phyloP scores from a whole-genome alignment of 805 yeast species.

The Wickerhamiella cacticola region DNA sequence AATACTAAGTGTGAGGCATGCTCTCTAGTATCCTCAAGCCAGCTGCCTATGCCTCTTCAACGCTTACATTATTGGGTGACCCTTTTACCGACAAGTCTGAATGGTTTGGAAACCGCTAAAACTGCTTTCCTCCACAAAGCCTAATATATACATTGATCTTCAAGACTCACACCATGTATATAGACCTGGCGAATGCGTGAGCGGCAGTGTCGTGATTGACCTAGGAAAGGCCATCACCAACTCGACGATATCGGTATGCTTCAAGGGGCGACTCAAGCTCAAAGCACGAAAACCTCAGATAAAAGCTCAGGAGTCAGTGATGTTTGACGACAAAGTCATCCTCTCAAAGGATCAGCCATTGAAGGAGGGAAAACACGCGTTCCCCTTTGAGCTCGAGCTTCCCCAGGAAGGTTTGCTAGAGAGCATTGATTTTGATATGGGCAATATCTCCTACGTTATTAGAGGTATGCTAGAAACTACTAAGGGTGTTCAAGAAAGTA shows the following conservation, averaged over 20 bases:
- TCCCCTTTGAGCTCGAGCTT: conserved; percentile 74
- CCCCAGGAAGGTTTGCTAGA: conserved; percentile 64
- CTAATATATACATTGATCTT: conserved; percentile 46
- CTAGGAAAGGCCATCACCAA: conserved; percentile 23
- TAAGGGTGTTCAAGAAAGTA: not conserved
- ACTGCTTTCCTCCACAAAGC: not conserved
- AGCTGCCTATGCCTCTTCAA: not conserved
- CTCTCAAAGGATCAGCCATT: conserved; percentile 15
- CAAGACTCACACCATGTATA: conserved; percentile 66
- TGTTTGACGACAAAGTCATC: conserved; percentile 16
- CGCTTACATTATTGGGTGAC: not conserved
- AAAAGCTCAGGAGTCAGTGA: not conserved
- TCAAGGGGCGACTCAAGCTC: conserved; percentile 24
- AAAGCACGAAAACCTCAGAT: not conserved
- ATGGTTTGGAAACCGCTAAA: conserved; percentile 11
- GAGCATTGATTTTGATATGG: conserved; percentile 70
- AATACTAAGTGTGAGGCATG: not conserved
- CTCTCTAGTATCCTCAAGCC: not conserved
- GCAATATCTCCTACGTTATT: conserved; percentile 59
- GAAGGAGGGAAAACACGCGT: conserved; percentile 61
- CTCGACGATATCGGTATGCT: conserved; percentile 19
- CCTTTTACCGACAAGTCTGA: not conserved
- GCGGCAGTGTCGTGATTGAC: conserved; percentile 27
- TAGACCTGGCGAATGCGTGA: conserved; percentile 60
- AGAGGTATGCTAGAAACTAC: conserved; percentile 33